Conservation (phyloP, 108 stramenopile species). For the Pseudonitzschia pungens region DNA sequence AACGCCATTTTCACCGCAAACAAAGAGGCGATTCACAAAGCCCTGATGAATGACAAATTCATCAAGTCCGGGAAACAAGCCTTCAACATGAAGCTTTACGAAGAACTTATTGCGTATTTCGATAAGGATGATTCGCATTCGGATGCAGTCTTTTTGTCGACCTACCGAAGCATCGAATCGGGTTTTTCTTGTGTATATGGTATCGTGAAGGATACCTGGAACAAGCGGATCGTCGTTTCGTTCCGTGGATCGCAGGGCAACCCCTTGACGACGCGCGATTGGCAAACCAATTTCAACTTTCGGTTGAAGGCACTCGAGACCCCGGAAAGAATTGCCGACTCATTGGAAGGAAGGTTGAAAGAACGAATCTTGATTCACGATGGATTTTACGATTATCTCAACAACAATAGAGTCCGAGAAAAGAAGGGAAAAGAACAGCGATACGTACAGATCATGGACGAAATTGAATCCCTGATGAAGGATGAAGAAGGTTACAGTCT, state of each 20-base stretch:
- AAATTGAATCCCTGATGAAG: not conserved
- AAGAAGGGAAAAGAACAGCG: not conserved
- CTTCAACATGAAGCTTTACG: not conserved
- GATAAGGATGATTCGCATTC: not conserved
- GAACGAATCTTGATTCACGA: not conserved
- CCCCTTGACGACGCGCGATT: not conserved
- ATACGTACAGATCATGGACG: not conserved
- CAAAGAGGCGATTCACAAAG: not conserved
- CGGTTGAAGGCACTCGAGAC: not conserved
- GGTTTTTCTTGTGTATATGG: not conserved
- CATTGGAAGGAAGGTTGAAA: not conserved
- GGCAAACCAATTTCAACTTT: slow-evolving; percentile 5
- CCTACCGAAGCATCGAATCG: not conserved
- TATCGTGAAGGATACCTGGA: slow-evolving; percentile 2
- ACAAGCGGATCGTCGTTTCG: slow-evolving; percentile 4
- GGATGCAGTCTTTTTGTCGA: not conserved
- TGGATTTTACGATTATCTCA: slow-evolving; percentile 8
- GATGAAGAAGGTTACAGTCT: slow-evolving; percentile 9
- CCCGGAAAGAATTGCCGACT: not conserved
- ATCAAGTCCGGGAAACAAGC: not conserved
- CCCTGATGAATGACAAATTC: not conserved
- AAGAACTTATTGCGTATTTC: not conserved
- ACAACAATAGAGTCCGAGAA: not conserved
- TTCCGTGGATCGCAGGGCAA: not conserved
- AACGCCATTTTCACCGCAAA: not conserved